Percentiles rank a stretch among this genome's conserved stretches.
Conservation (phyloP, 441 rosid species). For the Daphne laureola region DNA sequence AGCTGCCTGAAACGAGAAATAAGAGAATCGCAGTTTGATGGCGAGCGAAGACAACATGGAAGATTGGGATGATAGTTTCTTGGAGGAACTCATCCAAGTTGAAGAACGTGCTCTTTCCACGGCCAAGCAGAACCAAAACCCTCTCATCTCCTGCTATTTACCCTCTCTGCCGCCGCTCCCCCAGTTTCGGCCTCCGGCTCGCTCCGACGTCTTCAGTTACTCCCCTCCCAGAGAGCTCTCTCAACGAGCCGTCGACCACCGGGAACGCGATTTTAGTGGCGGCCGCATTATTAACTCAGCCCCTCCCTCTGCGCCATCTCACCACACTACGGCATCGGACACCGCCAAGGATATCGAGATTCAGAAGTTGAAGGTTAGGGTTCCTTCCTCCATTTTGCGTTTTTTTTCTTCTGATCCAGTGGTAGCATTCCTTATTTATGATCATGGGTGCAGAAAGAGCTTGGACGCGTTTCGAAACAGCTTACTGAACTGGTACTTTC, state of each 20-base stretch:
- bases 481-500: conserved; percentile 33
- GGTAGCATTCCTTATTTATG: conserved; percentile 14
- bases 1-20: too few relatives aligned
- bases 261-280: conserved; percentile 1
- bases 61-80: conserved; percentile 54
- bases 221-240: conserved; percentile 84
- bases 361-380: conserved; percentile 51
- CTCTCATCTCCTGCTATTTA: conserved; percentile 11
- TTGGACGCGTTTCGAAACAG: conserved; percentile 44
- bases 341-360: conserved; percentile 46
- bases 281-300: conserved; percentile 9
- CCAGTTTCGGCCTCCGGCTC: conserved; percentile 13
- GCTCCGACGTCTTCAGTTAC: conserved; percentile 22
- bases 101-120: conserved; percentile 35
- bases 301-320: conserved; percentile 19
- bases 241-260: conserved; percentile 30
- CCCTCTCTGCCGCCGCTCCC: conserved; percentile 9
- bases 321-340: conserved; percentile 9
- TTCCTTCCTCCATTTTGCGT: not conserved
- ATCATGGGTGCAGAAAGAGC: conserved; percentile 48
- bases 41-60: conserved; percentile 29
- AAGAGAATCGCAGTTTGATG: too few relatives aligned
- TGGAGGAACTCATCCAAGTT: conserved; percentile 30
- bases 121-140: conserved; percentile 11
- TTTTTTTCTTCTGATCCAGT: not conserved